phyloP scores from a whole-genome alignment of 306 rosid genomes.

The Quercus aquifolioides region DNA sequence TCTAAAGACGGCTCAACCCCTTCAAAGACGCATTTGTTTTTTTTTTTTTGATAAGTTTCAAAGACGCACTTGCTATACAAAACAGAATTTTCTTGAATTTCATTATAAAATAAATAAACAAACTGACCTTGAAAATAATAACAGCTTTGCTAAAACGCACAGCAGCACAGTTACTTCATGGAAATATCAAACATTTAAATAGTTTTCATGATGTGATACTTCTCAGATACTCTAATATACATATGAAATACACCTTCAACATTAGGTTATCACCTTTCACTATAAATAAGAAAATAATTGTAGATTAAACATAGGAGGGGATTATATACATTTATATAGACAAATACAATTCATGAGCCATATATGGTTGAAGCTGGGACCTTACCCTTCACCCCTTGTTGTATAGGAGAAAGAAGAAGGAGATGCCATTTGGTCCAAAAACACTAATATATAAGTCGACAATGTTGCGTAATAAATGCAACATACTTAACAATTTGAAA shows the following conservation, averaged over 20 bases:
- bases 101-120: background rate
- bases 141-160: background rate
- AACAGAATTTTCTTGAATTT: too few relatives aligned
- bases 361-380: background rate
- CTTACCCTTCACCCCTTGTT: background rate
- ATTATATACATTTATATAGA: background rate
- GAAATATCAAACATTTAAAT: background rate
- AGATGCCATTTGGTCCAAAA: background rate
- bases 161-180: background rate
- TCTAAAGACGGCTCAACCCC: too few relatives aligned
- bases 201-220: background rate
- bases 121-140: background rate
- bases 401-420: background rate
- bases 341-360: background rate
- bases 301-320: background rate
- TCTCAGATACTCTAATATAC: background rate
- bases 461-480: background rate
- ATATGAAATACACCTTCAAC: background rate
- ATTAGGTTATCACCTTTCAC: background rate
- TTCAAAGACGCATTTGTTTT: too few relatives aligned
- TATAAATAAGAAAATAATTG: background rate
- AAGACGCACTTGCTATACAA: too few relatives aligned
- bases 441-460: background rate
- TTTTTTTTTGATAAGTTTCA: too few relatives aligned
- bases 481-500: background rate